These are phyloP conservation scores for Panellus pusillus DNA, from an alignment of 768 basidiomycete species.

Conservation along the genomic window DNA sequence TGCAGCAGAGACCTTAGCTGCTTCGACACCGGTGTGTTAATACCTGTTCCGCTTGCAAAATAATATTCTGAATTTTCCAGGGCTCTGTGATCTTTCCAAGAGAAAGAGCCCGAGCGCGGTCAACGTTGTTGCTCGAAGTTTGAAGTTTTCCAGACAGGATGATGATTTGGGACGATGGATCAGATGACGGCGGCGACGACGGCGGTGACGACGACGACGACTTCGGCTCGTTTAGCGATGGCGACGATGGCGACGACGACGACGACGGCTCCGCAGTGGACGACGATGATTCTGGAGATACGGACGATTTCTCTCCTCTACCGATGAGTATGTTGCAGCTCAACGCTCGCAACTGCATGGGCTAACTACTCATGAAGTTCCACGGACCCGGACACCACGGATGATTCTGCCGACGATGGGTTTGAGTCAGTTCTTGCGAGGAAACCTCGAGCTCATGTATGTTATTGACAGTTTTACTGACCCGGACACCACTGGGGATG, in stretches of 20 bases:
- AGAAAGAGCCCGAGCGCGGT: neutral
- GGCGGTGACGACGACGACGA: neutral
- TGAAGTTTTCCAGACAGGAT: conserved; percentile 14
- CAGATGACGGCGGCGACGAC: neutral
- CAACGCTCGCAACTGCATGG: too few relatives aligned
- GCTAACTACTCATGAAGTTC: too few relatives aligned
- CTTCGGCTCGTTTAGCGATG: neutral
- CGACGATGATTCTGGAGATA: neutral
- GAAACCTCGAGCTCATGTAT: too few relatives aligned
- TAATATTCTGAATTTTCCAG: neutral
- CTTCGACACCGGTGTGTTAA: conserved; percentile 3
- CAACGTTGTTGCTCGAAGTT: neutral
- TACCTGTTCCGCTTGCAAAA: neutral
- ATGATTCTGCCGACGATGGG: neutral
- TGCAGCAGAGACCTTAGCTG: conserved; percentile 11
- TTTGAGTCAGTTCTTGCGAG: neutral
- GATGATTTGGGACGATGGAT: neutral
- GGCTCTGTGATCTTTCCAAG: conserved; percentile 5
- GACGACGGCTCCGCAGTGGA: neutral
- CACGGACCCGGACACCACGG: neutral
- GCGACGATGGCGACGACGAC: neutral
- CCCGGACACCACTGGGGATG: neutral
- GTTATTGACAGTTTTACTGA: neutral
- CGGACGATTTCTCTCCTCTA: neutral
- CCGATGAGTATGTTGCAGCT: neutral